Evolutionary conservation across 805 yeast species (phyloP).

Genomic region (Starmerella bombi): DNA sequence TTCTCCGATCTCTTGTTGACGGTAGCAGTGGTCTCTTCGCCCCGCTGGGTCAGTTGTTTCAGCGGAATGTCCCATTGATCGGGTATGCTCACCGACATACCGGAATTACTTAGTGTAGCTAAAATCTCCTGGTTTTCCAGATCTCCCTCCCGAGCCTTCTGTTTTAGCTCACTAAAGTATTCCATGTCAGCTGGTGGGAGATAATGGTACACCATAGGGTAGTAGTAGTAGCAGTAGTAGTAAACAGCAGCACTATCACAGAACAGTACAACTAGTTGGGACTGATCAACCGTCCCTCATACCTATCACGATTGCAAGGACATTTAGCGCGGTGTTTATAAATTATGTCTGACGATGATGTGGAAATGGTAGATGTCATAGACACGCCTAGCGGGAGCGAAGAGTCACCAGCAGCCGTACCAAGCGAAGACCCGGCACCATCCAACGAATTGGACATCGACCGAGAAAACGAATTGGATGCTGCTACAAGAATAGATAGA

Average conservation of each 20-base stretch:
- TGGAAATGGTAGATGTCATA: constrained; percentile 1
- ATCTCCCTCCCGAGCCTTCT: constrained; percentile 10
- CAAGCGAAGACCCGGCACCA: neutral
- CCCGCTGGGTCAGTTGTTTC: no score
- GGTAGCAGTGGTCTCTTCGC: no score
- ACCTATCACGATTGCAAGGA: no score
- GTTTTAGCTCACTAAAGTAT: constrained; percentile 8
- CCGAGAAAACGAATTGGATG: constrained; percentile 1
- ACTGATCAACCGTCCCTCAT: no score
- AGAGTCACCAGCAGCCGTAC: neutral
- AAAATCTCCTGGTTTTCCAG: neutral
- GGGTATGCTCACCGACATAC: no score
- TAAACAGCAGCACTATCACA: no score
- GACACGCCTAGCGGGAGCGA: neutral
- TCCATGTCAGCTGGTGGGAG: constrained; percentile 7
- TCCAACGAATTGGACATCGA: neutral
- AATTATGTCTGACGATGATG: constrained; percentile 2
- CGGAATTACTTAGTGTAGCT: neutral
- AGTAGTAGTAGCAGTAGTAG: no score
- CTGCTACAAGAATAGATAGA: constrained; percentile 23
- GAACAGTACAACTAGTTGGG: no score
- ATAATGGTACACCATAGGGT: neutral
- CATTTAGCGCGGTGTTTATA: no score
- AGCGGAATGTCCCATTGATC: no score
- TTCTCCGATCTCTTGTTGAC: no score